These are phyloP conservation scores for Symmetrospora coprosmae DNA, from an alignment of 768 basidiomycete species.

Conservation along the genomic window DNA sequence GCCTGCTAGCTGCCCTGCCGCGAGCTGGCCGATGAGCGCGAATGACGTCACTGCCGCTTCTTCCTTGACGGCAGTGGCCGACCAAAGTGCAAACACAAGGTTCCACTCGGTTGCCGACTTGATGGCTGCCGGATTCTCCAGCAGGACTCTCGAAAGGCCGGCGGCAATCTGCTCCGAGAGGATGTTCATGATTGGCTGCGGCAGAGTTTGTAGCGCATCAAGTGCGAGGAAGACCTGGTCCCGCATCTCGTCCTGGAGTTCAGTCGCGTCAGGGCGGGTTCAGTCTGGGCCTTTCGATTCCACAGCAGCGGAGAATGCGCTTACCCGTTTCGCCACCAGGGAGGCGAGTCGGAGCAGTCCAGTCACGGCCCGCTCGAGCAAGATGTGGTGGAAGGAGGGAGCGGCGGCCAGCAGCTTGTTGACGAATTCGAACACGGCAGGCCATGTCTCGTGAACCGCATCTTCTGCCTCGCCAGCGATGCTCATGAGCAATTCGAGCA, in stretches of 20 bases:
- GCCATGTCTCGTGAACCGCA: constrained; percentile 82
- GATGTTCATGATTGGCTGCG: constrained; percentile 57
- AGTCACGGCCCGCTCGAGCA: constrained; percentile 87
- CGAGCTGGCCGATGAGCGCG: constrained; percentile 56
- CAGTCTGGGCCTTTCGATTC: background rate
- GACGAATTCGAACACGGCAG: constrained; percentile 83
- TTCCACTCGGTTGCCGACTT: constrained; percentile 90
- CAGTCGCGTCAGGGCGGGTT: background rate
- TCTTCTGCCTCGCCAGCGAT: constrained; percentile 61
- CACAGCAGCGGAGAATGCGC: constrained; percentile 27
- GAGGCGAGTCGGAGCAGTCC: constrained; percentile 70
- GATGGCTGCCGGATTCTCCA: constrained; percentile 58
- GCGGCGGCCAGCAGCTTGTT: constrained; percentile 63
- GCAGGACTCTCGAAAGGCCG: constrained; percentile 65
- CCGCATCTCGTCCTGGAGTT: constrained; percentile 54
- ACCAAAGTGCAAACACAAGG: constrained; percentile 70
- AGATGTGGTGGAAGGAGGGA: constrained; percentile 66
- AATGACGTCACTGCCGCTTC: constrained; percentile 78
- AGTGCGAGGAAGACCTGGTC: constrained; percentile 92
- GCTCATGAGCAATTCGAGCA: constrained; percentile 87
- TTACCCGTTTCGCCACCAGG: constrained; percentile 63
- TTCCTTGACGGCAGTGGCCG: constrained; percentile 68
- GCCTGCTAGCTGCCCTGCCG: constrained; percentile 47
- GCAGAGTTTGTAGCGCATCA: constrained; percentile 70
- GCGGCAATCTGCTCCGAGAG: constrained; percentile 81